Evolutionary conservation across 306 rosid genomes (phyloP).

Genomic region (Mimosa pudica): DNA sequence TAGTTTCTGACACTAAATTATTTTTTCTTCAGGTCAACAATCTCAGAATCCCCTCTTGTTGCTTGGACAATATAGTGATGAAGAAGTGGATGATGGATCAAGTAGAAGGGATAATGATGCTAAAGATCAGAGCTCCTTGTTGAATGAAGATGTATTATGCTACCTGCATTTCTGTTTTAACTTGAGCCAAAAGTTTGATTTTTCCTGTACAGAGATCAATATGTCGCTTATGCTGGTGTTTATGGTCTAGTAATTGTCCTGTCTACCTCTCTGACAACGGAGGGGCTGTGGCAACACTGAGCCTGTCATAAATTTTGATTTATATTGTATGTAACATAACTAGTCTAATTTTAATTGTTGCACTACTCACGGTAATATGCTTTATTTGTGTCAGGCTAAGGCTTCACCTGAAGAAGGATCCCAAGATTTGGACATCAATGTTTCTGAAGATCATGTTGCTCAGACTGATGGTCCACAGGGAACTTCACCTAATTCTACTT

Average conservation of each 20-base stretch:
- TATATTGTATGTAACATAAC: slow-evolving; percentile 4
- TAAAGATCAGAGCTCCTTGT: slow-evolving; percentile 42
- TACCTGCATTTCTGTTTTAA: background rate
- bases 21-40: slow-evolving; percentile 72
- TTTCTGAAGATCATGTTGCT: slow-evolving; percentile 40
- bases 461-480: slow-evolving; percentile 51
- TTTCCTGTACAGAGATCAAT: slow-evolving; percentile 9
- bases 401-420: slow-evolving; percentile 42
- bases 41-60: slow-evolving; percentile 80
- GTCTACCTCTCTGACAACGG: background rate
- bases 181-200: slow-evolving; percentile 24
- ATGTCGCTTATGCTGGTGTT: slow-evolving; percentile 19
- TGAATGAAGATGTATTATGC: slow-evolving; percentile 64
- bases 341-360: slow-evolving; percentile 9
- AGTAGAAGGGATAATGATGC: slow-evolving; percentile 43
- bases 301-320: slow-evolving; percentile 10
- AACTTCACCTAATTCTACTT: slow-evolving; percentile 33
- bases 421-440: slow-evolving; percentile 40
- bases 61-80: slow-evolving; percentile 96
- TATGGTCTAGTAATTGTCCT: slow-evolving; percentile 9
- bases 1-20: slow-evolving; percentile 51
- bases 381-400: slow-evolving; percentile 50
- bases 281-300: slow-evolving; percentile 8
- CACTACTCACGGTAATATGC: slow-evolving; percentile 24
- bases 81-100: slow-evolving; percentile 70